Base-by-base conservation (phyloP, 139 green algal genomes). In the Gonium pectorale region DNA sequence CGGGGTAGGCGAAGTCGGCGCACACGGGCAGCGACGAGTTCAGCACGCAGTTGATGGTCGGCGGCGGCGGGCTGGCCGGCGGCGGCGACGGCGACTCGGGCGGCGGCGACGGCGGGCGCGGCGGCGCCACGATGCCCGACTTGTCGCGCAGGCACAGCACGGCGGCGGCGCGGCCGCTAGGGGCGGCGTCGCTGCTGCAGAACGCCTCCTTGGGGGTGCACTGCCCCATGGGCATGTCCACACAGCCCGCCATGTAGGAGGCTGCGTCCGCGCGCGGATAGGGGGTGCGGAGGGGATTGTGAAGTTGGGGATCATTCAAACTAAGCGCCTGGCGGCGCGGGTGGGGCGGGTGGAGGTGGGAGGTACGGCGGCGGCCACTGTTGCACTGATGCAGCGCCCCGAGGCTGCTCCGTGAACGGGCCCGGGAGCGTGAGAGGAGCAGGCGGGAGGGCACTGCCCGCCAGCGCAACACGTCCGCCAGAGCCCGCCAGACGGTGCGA, bases 141-240 rank as follows among this genome's bases (percentile, higher is more conserved):
- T 37, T 52, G 64, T 44, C 26, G 8, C 17, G 5, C 21, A 21
- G 64, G 35, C 64, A 70, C 64, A 70, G 35, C 35, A 70, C 64
- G 1, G 64, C 37, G 40, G 56, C 52, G 44, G 51, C 31, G 29
- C 37, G 4, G 40, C 77, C 44, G n/a, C 26, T 49, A 21, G 68
- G 41, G 8, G 43, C n/a, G 40, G 41, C 68, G 41, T 77, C 68
- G 27, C 68, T 29, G 33, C 24, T 13, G 41, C 77, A 84, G 37
- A 72, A 67, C 38, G 37, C 6, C 6, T 29, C 27, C 77, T 41
- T 41, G 54, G 13, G n/a, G 37, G 6, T 24, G 73, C 73, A 81
- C 38, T 81, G 73, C 13, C 38, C 73, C 73, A 81, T 81, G 56
- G 41, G 24, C 54, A 70, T 69, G 54, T 54, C 54, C 19, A 81